Percentiles rank a stretch among this genome's conserved stretches.
Evolutionary conservation across 768 basidiomycete genomes (phyloP).

Genomic region (Mycena galopus): DNA sequence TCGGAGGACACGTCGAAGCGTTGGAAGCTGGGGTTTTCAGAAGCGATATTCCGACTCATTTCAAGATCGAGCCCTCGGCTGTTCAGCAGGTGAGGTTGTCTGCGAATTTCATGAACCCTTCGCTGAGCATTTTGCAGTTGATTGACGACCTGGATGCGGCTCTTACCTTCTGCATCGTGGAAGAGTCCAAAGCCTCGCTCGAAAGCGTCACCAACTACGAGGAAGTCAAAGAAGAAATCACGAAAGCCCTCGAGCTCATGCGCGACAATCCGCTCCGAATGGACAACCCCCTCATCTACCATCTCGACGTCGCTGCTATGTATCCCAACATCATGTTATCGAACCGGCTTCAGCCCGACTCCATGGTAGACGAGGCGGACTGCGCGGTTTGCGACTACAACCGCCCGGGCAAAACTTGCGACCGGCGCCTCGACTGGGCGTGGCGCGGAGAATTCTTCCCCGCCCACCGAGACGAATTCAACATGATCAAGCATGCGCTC

Average conservation of each 20-base stretch:
- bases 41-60: slow-evolving; percentile 94
- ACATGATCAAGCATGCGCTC: slow-evolving; percentile 98
- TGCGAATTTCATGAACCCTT: neutral
- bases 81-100: slow-evolving; percentile 76
- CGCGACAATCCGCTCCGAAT: slow-evolving; percentile 91
- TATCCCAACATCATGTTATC: slow-evolving; percentile 99
- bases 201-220: slow-evolving; percentile 95
- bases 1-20: slow-evolving; percentile 98
- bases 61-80: slow-evolving; percentile 92
- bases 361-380: slow-evolving; percentile 94
- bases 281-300: slow-evolving; percentile 97
- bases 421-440: slow-evolving; percentile 94
- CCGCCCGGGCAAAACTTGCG: slow-evolving; percentile 94
- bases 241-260: slow-evolving; percentile 83
- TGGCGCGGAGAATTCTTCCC: slow-evolving; percentile 99
- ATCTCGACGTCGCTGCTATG: slow-evolving; percentile 99
- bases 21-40: slow-evolving; percentile 98
- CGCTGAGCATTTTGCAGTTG: slow-evolving; percentile 64
- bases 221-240: slow-evolving; percentile 87
- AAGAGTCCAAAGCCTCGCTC: slow-evolving; percentile 84
- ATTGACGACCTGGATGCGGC: slow-evolving; percentile 96
- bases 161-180: slow-evolving; percentile 86
- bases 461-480: slow-evolving; percentile 95
- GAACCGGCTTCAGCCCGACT: slow-evolving; percentile 97
- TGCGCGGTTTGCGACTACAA: slow-evolving; percentile 99